Conservation (phyloP, 2,329 filamentous ascomycete species). For the Fusarium dimerum region DNA sequence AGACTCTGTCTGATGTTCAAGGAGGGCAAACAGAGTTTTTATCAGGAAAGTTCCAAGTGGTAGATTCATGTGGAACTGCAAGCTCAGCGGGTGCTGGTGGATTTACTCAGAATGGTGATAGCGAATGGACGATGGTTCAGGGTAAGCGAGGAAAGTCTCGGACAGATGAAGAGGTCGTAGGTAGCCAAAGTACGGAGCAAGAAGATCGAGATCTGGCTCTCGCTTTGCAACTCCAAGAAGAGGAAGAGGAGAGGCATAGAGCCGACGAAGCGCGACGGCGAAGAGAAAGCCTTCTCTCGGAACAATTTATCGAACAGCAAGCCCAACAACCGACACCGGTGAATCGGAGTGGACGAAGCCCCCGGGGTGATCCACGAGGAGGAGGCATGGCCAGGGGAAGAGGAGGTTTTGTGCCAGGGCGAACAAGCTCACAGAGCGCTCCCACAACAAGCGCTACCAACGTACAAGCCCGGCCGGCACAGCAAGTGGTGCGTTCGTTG, state of each 20-base stretch:
- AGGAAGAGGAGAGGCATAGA: conserved; percentile 81
- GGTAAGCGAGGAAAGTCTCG: conserved; percentile 31
- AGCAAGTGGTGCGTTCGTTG: conserved; percentile 46
- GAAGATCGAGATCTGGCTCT: conserved; percentile 87
- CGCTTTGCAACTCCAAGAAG: conserved; percentile 89
- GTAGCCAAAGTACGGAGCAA: conserved; percentile 57
- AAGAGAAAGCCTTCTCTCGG: conserved; percentile 68
- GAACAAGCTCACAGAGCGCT: conserved; percentile 25
- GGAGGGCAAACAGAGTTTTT: conserved; percentile 82
- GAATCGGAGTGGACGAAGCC: conserved; percentile 13
- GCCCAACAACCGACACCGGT: conserved; percentile 39
- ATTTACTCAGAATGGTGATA: conserved; percentile 23
- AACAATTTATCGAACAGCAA: conserved; percentile 70
- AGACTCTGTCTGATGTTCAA: conserved; percentile 85
- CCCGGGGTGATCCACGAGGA: conserved; percentile 4
- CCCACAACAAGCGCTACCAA: conserved; percentile 18
- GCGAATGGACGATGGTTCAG: conserved; percentile 59
- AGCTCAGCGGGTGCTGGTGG: conserved; percentile 17
- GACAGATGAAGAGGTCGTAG: conserved; percentile 27
- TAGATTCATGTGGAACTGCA: conserved; percentile 55
- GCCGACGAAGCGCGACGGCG: conserved; percentile 62
- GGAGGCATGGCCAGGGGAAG: conserved; percentile 20
- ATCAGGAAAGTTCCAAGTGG: conserved; percentile 84
- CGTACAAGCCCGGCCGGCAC: conserved; percentile 17
- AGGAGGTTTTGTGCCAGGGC: conserved; percentile 22